These are phyloP conservation scores for Aureobasidium sp. DNA, from an alignment of 2,329 filamentous ascomycete genomes.

Conservation along the genomic window DNA sequence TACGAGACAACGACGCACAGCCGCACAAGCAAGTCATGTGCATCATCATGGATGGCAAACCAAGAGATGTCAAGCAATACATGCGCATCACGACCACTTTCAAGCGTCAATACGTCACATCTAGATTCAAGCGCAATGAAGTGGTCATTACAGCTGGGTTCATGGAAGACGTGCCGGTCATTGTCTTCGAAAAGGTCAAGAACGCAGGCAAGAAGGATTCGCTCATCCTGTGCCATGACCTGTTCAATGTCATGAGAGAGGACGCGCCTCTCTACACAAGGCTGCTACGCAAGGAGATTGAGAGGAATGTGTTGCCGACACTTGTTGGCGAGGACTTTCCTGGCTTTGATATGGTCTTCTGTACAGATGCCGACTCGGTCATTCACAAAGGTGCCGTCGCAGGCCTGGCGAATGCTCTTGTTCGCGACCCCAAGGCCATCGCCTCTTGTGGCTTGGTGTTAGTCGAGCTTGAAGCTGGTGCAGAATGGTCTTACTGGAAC, in stretches of 20 bases:
- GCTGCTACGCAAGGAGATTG: conserved; percentile 20
- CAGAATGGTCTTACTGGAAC: conserved; percentile 24
- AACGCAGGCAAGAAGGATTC: conserved; percentile 24
- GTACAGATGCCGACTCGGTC: conserved; percentile 22
- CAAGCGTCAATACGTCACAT: conserved; percentile 20
- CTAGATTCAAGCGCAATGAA: conserved; percentile 20
- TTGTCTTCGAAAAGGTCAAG: conserved; percentile 22
- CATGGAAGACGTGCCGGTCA: conserved; percentile 22
- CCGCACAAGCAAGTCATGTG: conserved; percentile 23
- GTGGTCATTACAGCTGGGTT: conserved; percentile 22
- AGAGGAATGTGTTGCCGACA: conserved; percentile 19
- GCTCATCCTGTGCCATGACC: conserved; percentile 22
- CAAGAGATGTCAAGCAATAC: conserved; percentile 19
- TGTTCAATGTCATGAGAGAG: conserved; percentile 22
- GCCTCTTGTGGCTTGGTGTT: conserved; percentile 22
- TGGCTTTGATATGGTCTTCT: conserved; percentile 23
- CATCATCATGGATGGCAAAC: conserved; percentile 22
- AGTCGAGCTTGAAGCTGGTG: conserved; percentile 22
- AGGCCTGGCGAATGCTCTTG: conserved; percentile 20
- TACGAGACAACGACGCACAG: conserved; percentile 22
- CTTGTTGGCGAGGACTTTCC: conserved; percentile 19
- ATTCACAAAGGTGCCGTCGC: conserved; percentile 23
- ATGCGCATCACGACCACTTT: conserved; percentile 22
- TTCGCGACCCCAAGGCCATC: conserved; percentile 21
- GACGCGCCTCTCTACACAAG: conserved; percentile 19